These are phyloP conservation scores for Aspergillus steynii DNA, from an alignment of 495 filamentous ascomycete genomes.

Conservation along the genomic window DNA sequence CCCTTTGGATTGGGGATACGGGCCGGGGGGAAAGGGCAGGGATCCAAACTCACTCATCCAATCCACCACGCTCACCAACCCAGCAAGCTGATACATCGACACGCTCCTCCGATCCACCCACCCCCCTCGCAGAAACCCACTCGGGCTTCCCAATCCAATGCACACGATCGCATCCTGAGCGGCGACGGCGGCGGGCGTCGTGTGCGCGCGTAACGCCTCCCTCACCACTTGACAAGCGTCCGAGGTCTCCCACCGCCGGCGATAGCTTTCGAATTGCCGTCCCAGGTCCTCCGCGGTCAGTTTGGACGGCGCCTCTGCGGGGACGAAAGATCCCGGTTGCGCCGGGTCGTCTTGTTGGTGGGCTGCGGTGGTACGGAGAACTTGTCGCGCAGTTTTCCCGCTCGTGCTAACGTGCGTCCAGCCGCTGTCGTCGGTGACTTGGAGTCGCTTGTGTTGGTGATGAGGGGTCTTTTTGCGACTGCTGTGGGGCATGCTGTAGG, in stretches of 20 bases:
- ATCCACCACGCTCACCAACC: constrained; percentile 55
- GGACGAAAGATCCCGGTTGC: constrained; percentile 18
- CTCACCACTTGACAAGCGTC: constrained; percentile 25
- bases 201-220: constrained; percentile 6
- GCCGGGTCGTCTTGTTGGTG: constrained; percentile 7
- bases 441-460: constrained; percentile 39
- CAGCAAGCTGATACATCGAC: constrained; percentile 61
- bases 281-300: constrained; percentile 42
- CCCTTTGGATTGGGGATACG: neutral
- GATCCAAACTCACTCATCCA: constrained; percentile 18
- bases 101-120: constrained; percentile 48
- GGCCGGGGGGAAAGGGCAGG: neutral
- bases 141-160: constrained; percentile 57
- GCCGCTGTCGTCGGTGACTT: constrained; percentile 51
- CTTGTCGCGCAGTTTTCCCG: constrained; percentile 27
- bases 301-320: constrained; percentile 33
- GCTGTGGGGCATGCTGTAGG: constrained; percentile 46
- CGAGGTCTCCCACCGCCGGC: constrained; percentile 32
- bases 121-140: constrained; percentile 44
- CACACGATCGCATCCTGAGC: constrained; percentile 39
- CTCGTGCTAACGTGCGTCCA: constrained; percentile 56
- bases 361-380: constrained; percentile 9
- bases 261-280: constrained; percentile 31
- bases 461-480: constrained; percentile 38
- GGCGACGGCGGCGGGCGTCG: neutral